Percentiles rank a stretch among this genome's conserved stretches.
phyloP scores from a whole-genome alignment of 495 filamentous ascomycete genomes.

The Jackrogersella multiformis region DNA sequence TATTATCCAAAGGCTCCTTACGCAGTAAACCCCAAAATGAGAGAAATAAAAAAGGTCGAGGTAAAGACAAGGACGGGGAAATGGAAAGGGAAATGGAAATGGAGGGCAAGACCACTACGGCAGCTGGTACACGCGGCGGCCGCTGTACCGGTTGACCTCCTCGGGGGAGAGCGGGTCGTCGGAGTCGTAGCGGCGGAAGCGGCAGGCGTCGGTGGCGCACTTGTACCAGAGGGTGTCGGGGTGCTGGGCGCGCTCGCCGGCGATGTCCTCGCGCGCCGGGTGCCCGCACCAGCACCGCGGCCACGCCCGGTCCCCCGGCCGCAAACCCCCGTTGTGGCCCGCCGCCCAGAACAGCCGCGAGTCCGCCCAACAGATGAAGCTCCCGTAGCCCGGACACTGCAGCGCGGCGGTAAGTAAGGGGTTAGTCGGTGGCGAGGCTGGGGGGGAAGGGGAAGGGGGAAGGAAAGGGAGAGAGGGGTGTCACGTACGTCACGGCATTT shows the following conservation, averaged over 20 bases:
- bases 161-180: conserved; percentile 14
- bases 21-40: neutral
- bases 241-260: neutral
- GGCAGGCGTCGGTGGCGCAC: conserved; percentile 28
- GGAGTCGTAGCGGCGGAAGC: conserved; percentile 12
- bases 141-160: conserved; percentile 23
- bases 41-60: too few relatives aligned
- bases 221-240: conserved; percentile 25
- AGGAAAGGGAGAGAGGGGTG: neutral
- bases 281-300: conserved; percentile 17
- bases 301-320: neutral
- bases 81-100: neutral
- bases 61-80: neutral
- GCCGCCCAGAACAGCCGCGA: neutral
- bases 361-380: conserved; percentile 37
- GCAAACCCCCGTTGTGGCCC: neutral
- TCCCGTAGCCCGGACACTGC: neutral
- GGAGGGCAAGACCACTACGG: neutral
- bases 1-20: too few relatives aligned
- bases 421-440: neutral
- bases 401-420: neutral
- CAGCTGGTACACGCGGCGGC: conserved; percentile 8
- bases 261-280: conserved; percentile 22
- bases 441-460: neutral
- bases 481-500: conserved; percentile 18